Base-by-base conservation (phyloP, 2,329 filamentous ascomycete species). In the Dichotomopilus funicola region DNA sequence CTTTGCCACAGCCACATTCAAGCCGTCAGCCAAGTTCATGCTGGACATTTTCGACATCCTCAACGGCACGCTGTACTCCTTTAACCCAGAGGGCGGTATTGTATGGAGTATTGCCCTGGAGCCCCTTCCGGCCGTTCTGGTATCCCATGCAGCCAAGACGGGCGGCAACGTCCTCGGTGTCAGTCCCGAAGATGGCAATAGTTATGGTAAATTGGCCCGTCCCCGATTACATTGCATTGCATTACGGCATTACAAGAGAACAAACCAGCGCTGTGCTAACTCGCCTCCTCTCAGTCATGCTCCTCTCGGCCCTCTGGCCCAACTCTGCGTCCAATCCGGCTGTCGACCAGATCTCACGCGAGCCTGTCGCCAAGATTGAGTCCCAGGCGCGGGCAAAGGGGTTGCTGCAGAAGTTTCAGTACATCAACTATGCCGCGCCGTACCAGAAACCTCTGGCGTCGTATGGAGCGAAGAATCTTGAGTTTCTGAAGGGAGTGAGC, bases 11-110 rank as follows among this genome's bases (percentile, higher is more conserved):
- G 41, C 13, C 6, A 46, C 50, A n/a, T 33, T 52, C 35, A 52
- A 52, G 6, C 35, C 50, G 34, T 52, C 50, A 11, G 11, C 42
- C 4, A 13, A 52, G 41, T 52, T 52, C 19, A 52, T 52, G 50
- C 50, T 45, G 10, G 50, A 52, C 27, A 37, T 46, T 9, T 52
- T 52, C 33, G 50, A 52, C 35, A 52, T 52, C 11, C 50, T 52
- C 50, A 52, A 52, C 42, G 46, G 11, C 50, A 52, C 42, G 34
- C 11, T 52, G 13, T 52, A 45, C 40, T 33, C 50, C 50, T 38
- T 52, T 34, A 52, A 52, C 50, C 50, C 50, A n/a, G 13, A 36
- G 34, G 50, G 50, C 11, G 50, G 50, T 12, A 27, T 52, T 6
- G 50, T 46, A 27, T 52, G 50, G 50, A 27, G 40, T 19, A 13